phyloP scores from a whole-genome alignment of 164 flowering plant species.

The Vitis labrusca region DNA sequence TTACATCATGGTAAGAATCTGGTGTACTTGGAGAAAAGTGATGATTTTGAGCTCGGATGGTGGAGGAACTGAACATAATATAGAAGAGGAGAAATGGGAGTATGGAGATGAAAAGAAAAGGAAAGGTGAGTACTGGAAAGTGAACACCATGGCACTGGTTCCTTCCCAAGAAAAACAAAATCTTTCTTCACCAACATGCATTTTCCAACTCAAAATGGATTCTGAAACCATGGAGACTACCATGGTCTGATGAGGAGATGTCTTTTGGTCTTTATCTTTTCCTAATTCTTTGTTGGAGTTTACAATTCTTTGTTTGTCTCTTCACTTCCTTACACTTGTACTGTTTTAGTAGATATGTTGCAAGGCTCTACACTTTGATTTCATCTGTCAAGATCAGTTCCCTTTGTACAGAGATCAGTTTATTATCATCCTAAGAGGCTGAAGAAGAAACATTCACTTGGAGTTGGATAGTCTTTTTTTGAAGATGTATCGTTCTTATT shows the following conservation, averaged over 20 bases:
- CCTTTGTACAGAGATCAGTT: too few relatives aligned
- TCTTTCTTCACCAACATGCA: slow-evolving; percentile 21
- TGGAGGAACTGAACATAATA: slow-evolving; percentile 37
- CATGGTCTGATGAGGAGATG: slow-evolving; percentile 11
- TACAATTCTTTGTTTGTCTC: not conserved
- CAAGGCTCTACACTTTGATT: not conserved
- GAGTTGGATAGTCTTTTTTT: too few relatives aligned
- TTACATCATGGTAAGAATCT: slow-evolving; percentile 82
- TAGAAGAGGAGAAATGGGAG: slow-evolving; percentile 50
- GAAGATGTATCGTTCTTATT: too few relatives aligned
- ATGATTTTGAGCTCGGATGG: slow-evolving; percentile 55
- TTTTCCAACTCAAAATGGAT: slow-evolving; percentile 41
- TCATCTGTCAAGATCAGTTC: not conserved
- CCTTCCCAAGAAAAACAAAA: slow-evolving; percentile 31
- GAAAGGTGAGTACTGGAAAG: slow-evolving; percentile 49
- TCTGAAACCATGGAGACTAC: slow-evolving; percentile 17
- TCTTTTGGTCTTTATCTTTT: not conserved
- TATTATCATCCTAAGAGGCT: too few relatives aligned
- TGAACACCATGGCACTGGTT: slow-evolving; percentile 33
- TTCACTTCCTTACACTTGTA: not conserved
- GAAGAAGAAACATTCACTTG: too few relatives aligned
- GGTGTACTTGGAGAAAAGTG: slow-evolving; percentile 75
- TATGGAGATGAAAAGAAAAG: slow-evolving; percentile 36
- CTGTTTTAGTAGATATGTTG: not conserved
- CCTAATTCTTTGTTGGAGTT: not conserved